Evolutionary conservation across 352 stramenopile genomes (phyloP), one percentile per base, ranked within the genome.

Genomic region (Peronospora tabacina): DNA sequence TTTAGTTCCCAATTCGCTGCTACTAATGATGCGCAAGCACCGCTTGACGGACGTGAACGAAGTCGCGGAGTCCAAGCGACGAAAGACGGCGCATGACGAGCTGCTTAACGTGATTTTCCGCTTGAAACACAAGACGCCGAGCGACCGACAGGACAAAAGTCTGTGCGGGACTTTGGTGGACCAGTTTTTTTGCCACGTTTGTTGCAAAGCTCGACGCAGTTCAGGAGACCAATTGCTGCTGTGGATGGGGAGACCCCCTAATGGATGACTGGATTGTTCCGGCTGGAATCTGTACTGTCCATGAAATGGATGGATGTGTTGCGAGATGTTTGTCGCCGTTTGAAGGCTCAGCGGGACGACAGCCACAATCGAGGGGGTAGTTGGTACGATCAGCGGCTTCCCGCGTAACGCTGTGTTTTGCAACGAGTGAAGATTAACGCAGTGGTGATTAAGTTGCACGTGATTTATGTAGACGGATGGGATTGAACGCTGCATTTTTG

Each of bases 401-500:
- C 72, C 0, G 38, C 55, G 53, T 86, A 82, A 42, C 68, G 61
- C 8, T 81, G 63, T 36, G 62, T 46, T 2, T 20, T 84, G 13
- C 67, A 80, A 32, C 39, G 52, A 20, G 57, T 61, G 5, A 44
- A 53, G 19, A 19, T 65, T 0, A 66, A 52, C 8, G 37, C 52
- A 1, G 53, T 44, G 0, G 30, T 22, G 0, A 19, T 78, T 1
- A 55, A 59, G n/a, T n/a, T 82, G 5, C 40, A 66, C 6, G 36
- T 84, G 1, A 11, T 82, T 32, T 78, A 63, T 22, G 34, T 71
- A 1, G 72, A 82, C 24, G 59, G 56, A 0, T 86, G 70, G 75
- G 37, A 66, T 19, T 52, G 54, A 0, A 52, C 39, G 5, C 49
- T 70, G 11, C 68, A 82, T 30, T 73, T 71, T 12, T 71, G 1